Conservation (phyloP, 2,329 filamentous ascomycete genomes). For the Botryotinia globosa region DNA sequence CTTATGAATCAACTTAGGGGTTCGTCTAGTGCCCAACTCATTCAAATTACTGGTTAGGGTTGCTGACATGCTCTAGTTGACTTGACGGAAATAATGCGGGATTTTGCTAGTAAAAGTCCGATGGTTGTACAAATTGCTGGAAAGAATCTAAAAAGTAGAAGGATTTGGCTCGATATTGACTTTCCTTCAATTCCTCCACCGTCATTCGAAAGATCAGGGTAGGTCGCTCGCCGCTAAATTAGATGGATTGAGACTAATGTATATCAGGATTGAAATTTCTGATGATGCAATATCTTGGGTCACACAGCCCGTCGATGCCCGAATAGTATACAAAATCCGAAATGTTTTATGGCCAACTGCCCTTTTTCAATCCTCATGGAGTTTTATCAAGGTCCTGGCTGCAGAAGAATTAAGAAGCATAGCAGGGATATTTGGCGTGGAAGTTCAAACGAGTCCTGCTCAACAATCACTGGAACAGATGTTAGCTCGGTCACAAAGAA, state of each 20-base stretch:
- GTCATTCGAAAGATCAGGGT: constrained; percentile 59
- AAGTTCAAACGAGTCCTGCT: constrained; percentile 27
- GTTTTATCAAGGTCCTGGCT: constrained; percentile 49
- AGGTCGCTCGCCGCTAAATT: constrained; percentile 34
- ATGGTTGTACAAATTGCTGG: constrained; percentile 45
- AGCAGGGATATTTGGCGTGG: constrained; percentile 48
- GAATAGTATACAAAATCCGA: constrained; percentile 45
- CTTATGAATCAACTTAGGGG: constrained; percentile 41
- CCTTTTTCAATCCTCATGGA: constrained; percentile 50
- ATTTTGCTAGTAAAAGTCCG: constrained; percentile 45
- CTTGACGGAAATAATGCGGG: constrained; percentile 45
- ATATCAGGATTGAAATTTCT: constrained; percentile 48
- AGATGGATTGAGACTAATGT: constrained; percentile 29
- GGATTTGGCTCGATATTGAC: constrained; percentile 59
- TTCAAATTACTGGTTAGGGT: not conserved
- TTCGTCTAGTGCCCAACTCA: constrained; percentile 14
- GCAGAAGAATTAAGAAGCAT: constrained; percentile 45
- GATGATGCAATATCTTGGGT: constrained; percentile 50
- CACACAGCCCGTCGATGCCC: constrained; percentile 49
- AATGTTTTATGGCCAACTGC: constrained; percentile 55
- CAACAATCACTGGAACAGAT: constrained; percentile 29
- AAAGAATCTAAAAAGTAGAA: constrained; percentile 47
- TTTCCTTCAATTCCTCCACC: constrained; percentile 60
- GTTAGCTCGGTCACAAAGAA: constrained; percentile 4
- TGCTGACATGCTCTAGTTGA: constrained; percentile 42